These are phyloP conservation scores for Podaxis sp. DNA, from an alignment of 768 basidiomycete species.

Conservation along the genomic window DNA sequence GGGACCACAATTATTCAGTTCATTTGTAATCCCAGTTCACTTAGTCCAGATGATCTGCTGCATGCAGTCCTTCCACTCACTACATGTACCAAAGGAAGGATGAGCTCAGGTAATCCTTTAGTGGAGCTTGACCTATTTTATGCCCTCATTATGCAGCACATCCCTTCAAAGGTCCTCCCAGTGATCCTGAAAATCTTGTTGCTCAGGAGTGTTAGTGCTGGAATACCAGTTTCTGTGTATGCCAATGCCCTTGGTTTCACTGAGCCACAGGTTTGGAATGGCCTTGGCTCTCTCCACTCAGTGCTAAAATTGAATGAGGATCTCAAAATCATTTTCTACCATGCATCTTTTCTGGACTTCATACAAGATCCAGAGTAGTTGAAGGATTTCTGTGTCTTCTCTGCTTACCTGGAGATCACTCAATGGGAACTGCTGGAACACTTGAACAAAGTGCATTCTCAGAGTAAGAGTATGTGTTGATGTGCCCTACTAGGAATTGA, in stretches of 20 bases:
- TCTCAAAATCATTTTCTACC: background rate
- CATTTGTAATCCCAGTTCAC: background rate
- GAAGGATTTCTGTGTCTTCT: background rate
- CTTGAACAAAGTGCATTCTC: background rate
- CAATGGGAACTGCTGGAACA: background rate
- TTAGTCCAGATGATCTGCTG: background rate
- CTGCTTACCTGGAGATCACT: background rate
- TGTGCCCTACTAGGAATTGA: too few species aligned
- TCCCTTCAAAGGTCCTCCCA: background rate
- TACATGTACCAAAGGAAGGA: background rate
- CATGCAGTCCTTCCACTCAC: background rate
- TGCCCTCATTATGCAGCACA: background rate
- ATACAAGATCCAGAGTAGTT: background rate
- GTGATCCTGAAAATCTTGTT: background rate
- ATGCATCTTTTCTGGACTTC: background rate
- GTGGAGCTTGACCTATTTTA: background rate
- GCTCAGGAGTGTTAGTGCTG: background rate
- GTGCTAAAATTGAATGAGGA: background rate
- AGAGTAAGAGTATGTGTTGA: too few species aligned
- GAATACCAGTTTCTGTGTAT: too few species aligned
- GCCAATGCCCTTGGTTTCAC: background rate
- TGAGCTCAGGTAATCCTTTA: background rate
- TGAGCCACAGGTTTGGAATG: background rate
- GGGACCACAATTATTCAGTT: background rate
- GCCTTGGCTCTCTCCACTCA: background rate